Conservation (phyloP, 148 eudicot species). For the Drosera capensis region DNA sequence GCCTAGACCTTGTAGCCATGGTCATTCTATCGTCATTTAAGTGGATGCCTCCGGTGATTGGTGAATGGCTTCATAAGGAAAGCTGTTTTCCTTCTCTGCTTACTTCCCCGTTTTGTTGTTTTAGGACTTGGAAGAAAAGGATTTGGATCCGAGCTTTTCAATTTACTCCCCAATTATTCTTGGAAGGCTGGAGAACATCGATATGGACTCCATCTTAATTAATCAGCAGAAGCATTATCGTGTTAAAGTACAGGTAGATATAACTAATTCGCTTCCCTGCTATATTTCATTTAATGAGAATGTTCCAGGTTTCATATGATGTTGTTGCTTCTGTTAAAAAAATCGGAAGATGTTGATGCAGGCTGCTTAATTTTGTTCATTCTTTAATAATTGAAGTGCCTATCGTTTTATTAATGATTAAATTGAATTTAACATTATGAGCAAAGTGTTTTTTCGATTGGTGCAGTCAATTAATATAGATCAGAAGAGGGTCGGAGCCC, state of each 20-base stretch:
- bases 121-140: slow-evolving; percentile 26
- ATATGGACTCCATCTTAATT: slow-evolving; percentile 48
- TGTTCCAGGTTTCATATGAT: too few relatives aligned
- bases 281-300: too few relatives aligned
- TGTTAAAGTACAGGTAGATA: slow-evolving; percentile 56
- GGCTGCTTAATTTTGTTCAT: too few relatives aligned
- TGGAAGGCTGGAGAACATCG: slow-evolving; percentile 46
- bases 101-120: neutral
- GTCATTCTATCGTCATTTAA: too few relatives aligned
- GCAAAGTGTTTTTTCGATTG: slow-evolving; percentile 6
- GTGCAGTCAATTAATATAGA: slow-evolving; percentile 72
- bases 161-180: slow-evolving; percentile 34
- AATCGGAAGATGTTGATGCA: too few relatives aligned
- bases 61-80: neutral
- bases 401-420: too few relatives aligned
- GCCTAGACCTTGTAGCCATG: too few relatives aligned
- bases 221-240: slow-evolving; percentile 45
- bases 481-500: slow-evolving; percentile 87
- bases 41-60: too few relatives aligned
- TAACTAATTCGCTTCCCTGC: neutral
- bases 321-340: too few relatives aligned
- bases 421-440: too few relatives aligned
- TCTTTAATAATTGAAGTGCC: too few relatives aligned
- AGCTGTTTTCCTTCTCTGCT: neutral
- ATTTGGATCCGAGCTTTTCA: slow-evolving; percentile 22